Evolutionary conservation across 1,139 yeast genomes (phyloP).

Genomic region (Sugiyamaella japonica): DNA sequence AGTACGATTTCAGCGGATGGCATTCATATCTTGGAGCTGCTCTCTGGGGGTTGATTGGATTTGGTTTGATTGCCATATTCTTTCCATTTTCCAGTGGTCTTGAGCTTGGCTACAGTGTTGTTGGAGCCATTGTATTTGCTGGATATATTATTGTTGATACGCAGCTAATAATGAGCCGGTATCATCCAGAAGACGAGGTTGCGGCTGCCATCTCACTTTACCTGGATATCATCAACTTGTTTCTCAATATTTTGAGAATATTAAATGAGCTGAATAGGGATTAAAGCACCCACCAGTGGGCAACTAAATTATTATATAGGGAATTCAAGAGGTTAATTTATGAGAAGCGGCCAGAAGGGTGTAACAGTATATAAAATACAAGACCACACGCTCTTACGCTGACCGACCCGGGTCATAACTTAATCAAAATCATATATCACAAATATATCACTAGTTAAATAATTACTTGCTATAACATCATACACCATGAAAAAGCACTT

Average conservation of each 20-base stretch:
- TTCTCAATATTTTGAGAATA: slow-evolving; percentile 71
- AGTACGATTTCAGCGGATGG: slow-evolving; percentile 75
- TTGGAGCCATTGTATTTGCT: slow-evolving; percentile 74
- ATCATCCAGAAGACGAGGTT: slow-evolving; percentile 83
- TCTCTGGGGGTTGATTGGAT: slow-evolving; percentile 68
- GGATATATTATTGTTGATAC: slow-evolving; percentile 79
- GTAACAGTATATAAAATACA: too few species aligned
- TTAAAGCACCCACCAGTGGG: neutral
- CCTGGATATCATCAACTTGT: slow-evolving; percentile 78
- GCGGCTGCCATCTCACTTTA: slow-evolving; percentile 76
- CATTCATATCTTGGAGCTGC: slow-evolving; percentile 62
- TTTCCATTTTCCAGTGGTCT: slow-evolving; percentile 58
- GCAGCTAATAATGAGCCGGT: slow-evolving; percentile 74
- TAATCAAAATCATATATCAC: too few species aligned
- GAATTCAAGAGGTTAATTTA: neutral
- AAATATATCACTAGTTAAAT: too few species aligned
- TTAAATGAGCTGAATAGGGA: slow-evolving; percentile 50
- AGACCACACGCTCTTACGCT: too few species aligned
- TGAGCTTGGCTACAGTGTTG: slow-evolving; percentile 64
- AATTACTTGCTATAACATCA: neutral
- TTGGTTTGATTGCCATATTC: slow-evolving; percentile 69
- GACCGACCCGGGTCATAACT: too few species aligned
- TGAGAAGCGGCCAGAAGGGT: too few species aligned
- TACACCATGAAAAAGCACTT: neutral
- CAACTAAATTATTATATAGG: slow-evolving; percentile 2